Evolutionary conservation across 192 early-diverging fungal species (phyloP), one percentile per base, ranked within the genome.

Genomic region (Diversispora epigaea): DNA sequence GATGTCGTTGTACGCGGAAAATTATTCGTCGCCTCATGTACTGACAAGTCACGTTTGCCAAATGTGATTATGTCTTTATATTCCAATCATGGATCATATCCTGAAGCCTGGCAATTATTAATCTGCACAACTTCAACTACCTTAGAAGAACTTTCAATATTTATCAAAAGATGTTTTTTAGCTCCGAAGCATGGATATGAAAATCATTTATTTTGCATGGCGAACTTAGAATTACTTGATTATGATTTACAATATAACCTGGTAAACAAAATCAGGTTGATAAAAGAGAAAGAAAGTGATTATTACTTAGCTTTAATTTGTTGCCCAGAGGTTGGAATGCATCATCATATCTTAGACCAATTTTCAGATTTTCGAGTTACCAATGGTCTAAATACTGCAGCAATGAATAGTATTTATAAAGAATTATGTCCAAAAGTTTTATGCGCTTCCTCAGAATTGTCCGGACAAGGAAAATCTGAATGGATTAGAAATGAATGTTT

Each of bases 51-150:
- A 4, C 49, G 21, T 39, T 10, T 76, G 4, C 62, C 63, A 41
- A 76, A 76, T 67, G 55, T 65, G 6, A 67, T 76, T 9, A 58
- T 76, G 64, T 76, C 75, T n/a, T 55, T 76, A 22, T 76, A 66
- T 68, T 65, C 65, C n/a, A 76, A 63, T 45, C 64, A 55, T 45
- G 47, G 47, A 45, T 32, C 41, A n/a, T 66, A 68, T 47, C 75
- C 75, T n/a, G 52, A 76, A 21, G 46, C 75, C 8, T 76, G 65
- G 75, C 45, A 76, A 49, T 21, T 76, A 6, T 55, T 76, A n/a
- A 66, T 76, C 22, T 76, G 75, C 39, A 40, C 22, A 55, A 14
- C 75, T 8, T 47, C 64, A 3, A 76, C 75, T 19, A 76, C 75
- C 22, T 41, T 40, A 4, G 75, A 76, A 32, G 75, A 76, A 68